Conservation (phyloP, 495 filamentous ascomycete species). For the Penicillium fimorum region DNA sequence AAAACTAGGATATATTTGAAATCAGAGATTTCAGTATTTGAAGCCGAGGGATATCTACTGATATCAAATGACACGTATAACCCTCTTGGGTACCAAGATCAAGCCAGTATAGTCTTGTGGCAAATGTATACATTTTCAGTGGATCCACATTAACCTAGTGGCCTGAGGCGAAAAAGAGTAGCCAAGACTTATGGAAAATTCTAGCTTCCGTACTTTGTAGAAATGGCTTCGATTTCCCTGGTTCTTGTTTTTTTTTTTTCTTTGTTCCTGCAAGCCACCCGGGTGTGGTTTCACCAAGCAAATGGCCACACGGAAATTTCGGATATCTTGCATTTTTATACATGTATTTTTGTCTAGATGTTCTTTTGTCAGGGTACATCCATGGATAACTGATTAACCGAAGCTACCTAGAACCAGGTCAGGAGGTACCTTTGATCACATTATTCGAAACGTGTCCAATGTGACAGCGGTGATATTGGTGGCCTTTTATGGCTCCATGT, state of each 20-base stretch:
- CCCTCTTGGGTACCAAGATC: constrained; percentile 1
- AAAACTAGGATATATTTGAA: not conserved
- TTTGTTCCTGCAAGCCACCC: constrained; percentile 6
- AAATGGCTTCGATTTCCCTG: not conserved
- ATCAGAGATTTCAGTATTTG: not conserved
- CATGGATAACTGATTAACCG: too few species aligned
- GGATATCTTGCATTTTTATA: too few species aligned
- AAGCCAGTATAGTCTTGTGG: not conserved
- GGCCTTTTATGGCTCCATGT: too few species aligned
- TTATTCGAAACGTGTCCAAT: too few species aligned
- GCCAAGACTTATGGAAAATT: constrained; percentile 1
- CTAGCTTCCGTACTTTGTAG: not conserved
- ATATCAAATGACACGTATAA: not conserved
- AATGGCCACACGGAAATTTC: too few species aligned
- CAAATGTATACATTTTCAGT: not conserved
- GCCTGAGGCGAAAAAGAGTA: constrained; percentile 2
- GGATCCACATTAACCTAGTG: not conserved
- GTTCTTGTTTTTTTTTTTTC: not conserved
- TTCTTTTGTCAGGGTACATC: too few species aligned
- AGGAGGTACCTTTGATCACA: too few species aligned
- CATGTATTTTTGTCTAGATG: too few species aligned
- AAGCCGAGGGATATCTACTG: not conserved
- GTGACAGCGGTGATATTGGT: too few species aligned
- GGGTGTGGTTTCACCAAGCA: too few species aligned
- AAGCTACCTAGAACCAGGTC: too few species aligned